Base-by-base conservation (phyloP, 345 rosid species). In the Noccaea caerulescens region DNA sequence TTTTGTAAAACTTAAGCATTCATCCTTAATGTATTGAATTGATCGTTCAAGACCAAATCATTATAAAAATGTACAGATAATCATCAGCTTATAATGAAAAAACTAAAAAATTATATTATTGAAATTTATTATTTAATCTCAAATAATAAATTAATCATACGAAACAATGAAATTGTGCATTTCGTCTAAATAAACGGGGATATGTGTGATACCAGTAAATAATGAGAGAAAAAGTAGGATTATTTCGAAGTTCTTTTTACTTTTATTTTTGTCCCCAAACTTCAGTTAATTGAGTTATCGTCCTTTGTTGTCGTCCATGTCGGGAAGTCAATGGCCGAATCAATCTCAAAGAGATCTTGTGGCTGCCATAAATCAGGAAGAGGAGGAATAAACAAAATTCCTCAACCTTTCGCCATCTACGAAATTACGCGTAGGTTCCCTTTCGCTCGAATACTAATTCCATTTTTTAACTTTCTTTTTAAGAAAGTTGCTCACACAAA, bases 361-460 rank as follows among this genome's bases (percentile, higher is more conserved):
- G 63, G 37, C n/a, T 25, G 71, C 37, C 58, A 13, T 14, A 18
- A 32, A 32, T 47, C 43, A 6, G 5, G 8, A 11, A 58, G 44
- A 73, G 46, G 12, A 16, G 18, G 30, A 71, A 52, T 30, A 34
- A 55, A 63, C 3, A 54, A 72, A 49, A n/a, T 45, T 38, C 39
- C 39, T 50, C 16, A 39, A 54, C 66, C n/a, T 63, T 37, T 76
- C 79, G 2, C 59, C 7, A 61, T 76, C 60, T 7, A 6, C 64
- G 75, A 76, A 69, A 69, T 76, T 69, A 69, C 75, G 7, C 30
- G 30, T 27, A 27, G 11, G 13, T 23, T 68, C 36, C 6, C n/a
- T 10, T 76, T 53, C 69, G 47, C 54, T 52, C 30, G 1, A 32
- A 25, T 55, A 69, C 41, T 39, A 12, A 16, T 68, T 76, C 71